These are phyloP conservation scores for Cicer arietinum DNA, from an alignment of 306 rosid species.

Conservation along the genomic window DNA sequence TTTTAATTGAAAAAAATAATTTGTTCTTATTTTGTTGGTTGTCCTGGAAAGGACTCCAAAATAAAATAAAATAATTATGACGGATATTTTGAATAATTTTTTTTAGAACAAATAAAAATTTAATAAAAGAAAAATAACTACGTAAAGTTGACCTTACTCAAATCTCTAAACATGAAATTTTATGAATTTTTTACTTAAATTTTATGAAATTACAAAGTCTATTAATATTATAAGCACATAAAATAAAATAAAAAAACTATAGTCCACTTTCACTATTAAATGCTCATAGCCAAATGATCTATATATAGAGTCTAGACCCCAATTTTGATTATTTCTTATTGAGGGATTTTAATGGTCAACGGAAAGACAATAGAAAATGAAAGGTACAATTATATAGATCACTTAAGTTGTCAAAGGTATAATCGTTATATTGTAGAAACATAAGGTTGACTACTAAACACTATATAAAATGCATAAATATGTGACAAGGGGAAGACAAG, in stretches of 20 bases:
- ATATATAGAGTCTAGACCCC: background rate
- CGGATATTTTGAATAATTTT: background rate
- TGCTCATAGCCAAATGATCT: conserved; percentile 17
- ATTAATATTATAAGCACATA: background rate
- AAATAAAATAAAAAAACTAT: background rate
- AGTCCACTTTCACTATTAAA: conserved; percentile 32
- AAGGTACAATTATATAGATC: conserved; percentile 27
- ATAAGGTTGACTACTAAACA: conserved; percentile 41
- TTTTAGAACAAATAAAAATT: background rate
- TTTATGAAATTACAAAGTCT: conserved; percentile 28
- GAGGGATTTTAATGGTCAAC: conserved; percentile 41
- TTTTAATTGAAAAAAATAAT: background rate
- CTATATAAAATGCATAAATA: conserved; percentile 47
- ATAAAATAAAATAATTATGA: background rate
- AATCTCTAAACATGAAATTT: background rate
- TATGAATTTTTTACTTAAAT: background rate
- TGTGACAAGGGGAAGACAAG: conserved; percentile 34
- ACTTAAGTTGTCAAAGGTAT: conserved; percentile 38
- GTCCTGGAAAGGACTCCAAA: background rate
- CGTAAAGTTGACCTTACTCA: background rate
- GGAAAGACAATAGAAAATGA: conserved; percentile 32
- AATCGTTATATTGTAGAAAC: conserved; percentile 47
- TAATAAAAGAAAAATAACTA: background rate
- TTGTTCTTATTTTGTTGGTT: too few relatives aligned
- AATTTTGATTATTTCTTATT: conserved; percentile 20